A percentile compares a stretch with the other conserved stretches of the same genome.
These are phyloP conservation scores for Penicillium antarcticum DNA, from an alignment of 495 filamentous ascomycete species.

Conservation along the genomic window DNA sequence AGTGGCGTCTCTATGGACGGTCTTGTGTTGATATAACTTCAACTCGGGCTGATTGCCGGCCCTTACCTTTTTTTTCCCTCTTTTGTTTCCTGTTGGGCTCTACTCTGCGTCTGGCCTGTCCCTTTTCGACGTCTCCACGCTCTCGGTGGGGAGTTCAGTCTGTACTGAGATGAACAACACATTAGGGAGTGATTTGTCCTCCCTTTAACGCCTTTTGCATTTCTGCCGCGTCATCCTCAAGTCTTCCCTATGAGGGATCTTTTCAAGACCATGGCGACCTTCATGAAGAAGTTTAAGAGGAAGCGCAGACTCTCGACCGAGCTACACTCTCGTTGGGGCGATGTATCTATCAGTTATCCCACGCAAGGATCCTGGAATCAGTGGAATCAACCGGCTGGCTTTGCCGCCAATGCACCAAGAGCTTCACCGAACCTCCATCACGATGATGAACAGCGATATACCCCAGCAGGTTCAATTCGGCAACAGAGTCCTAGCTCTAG, in stretches of 20 bases:
- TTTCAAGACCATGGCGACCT: conserved; percentile 30
- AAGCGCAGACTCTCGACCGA: conserved; percentile 41
- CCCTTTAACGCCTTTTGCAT: conserved; percentile 6
- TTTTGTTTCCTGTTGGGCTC: background rate
- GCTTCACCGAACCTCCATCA: background rate
- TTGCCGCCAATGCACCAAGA: conserved; percentile 8
- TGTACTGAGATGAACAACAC: conserved; percentile 18
- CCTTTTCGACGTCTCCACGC: background rate
- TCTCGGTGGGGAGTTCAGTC: conserved; percentile 7
- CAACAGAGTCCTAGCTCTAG: background rate
- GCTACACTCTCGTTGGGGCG: conserved; percentile 42
- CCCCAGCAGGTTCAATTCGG: conserved; percentile 5
- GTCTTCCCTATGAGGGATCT: conserved; percentile 25
- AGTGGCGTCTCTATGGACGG: conserved; percentile 11
- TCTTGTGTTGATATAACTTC: conserved; percentile 26
- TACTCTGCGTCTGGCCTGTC: background rate
- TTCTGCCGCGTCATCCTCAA: background rate
- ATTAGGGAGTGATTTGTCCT: conserved; percentile 19
- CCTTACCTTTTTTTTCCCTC: conserved; percentile 3
- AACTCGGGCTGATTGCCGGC: conserved; percentile 13
- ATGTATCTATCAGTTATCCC: conserved; percentile 40
- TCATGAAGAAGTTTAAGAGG: conserved; percentile 36
- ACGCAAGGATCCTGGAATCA: conserved; percentile 46
- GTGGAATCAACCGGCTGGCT: conserved; percentile 22
- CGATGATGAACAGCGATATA: conserved; percentile 8